A percentile compares a stretch with the other conserved stretches of the same genome.
phyloP scores from a whole-genome alignment of 108 stramenopile species.

The Cyclotella sp. region DNA sequence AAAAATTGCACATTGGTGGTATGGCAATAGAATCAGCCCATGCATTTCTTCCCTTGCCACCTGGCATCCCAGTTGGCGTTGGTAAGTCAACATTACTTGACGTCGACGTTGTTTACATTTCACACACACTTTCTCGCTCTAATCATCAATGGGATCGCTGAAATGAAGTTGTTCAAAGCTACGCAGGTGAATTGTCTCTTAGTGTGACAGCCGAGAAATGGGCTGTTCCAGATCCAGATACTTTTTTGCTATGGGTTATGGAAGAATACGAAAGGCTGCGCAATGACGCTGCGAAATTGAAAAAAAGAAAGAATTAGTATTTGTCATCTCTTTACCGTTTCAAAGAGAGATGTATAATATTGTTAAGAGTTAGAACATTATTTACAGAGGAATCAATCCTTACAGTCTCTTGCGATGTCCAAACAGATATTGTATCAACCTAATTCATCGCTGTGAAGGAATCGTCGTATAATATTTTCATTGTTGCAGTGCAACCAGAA shows the following conservation, averaged over 20 bases:
- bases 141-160: not conserved
- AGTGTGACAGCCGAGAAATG: slow-evolving; percentile 81
- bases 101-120: not conserved
- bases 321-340: not conserved
- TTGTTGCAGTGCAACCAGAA: slow-evolving; percentile 44
- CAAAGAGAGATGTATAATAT: too few relatives aligned
- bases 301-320: not conserved
- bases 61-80: slow-evolving; percentile 63
- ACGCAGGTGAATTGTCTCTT: slow-evolving; percentile 63
- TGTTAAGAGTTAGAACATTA: not conserved
- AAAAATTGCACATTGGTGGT: slow-evolving; percentile 72
- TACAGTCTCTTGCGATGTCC: not conserved
- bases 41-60: slow-evolving; percentile 87
- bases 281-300: slow-evolving; percentile 37
- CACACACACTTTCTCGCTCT: not conserved
- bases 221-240: slow-evolving; percentile 87
- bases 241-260: slow-evolving; percentile 75
- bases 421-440: not conserved
- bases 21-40: slow-evolving; percentile 64
- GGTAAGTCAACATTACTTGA: not conserved
- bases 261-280: slow-evolving; percentile 74
- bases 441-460: slow-evolving; percentile 1
- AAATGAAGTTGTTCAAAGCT: slow-evolving; percentile 68
- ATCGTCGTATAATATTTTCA: slow-evolving; percentile 29
- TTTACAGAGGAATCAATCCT: not conserved